Evolutionary conservation across 2,329 filamentous ascomycete species (phyloP).

Genomic region (Pestalotiopsis fici): DNA sequence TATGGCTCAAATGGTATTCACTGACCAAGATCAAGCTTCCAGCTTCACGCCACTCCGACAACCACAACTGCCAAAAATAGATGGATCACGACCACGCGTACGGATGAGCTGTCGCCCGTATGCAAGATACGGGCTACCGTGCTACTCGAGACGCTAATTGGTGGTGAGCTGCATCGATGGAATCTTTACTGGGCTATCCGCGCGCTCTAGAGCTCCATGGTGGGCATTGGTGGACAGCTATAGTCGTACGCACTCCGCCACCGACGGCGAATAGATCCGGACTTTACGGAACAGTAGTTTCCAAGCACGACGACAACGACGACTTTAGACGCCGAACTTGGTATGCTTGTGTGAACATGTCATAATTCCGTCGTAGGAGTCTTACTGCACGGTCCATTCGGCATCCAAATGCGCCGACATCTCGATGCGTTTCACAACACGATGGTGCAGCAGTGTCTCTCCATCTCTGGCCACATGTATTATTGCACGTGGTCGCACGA

Average conservation of each 20-base stretch:
- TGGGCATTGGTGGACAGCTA: background rate
- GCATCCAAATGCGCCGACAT: background rate
- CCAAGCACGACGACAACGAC: too few species aligned
- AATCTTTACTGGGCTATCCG: background rate
- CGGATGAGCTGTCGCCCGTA: background rate
- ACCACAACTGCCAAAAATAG: background rate
- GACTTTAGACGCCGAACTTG: too few species aligned
- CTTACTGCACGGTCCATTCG: background rate
- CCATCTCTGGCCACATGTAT: background rate
- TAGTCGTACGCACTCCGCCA: too few species aligned
- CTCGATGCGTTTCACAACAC: background rate
- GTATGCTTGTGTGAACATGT: too few species aligned
- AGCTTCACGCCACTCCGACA: background rate
- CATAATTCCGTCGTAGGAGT: background rate
- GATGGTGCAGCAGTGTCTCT: too few species aligned
- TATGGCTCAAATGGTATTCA: too few species aligned
- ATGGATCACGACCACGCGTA: background rate
- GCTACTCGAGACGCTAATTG: background rate
- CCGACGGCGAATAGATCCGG: too few species aligned
- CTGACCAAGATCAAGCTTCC: background rate
- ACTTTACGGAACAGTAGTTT: too few species aligned
- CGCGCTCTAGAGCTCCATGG: background rate
- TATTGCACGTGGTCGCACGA: background rate
- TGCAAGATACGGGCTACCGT: background rate
- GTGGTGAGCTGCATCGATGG: background rate